A percentile compares a stretch with the other conserved stretches of the same genome.
Conservation (phyloP, 2,329 filamentous ascomycete species). For the Talaromyces marneffei region DNA sequence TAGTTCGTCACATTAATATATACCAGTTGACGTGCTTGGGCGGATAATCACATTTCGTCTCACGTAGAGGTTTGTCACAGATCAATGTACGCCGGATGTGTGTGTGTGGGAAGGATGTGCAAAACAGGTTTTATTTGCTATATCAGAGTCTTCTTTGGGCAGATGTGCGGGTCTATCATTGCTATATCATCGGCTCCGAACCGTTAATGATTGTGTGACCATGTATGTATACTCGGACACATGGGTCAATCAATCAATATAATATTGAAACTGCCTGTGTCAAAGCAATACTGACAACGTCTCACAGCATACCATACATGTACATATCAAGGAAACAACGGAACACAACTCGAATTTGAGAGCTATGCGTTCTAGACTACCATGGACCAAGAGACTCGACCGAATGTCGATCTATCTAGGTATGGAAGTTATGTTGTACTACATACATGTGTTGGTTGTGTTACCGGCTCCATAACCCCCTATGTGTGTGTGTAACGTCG, state of each 20-base stretch:
- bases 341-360: too few relatives aligned
- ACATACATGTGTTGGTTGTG: background rate
- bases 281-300: background rate
- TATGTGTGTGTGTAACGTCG: background rate
- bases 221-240: background rate
- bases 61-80: background rate
- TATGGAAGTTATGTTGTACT: background rate
- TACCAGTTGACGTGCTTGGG: background rate
- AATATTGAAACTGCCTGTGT: background rate
- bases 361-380: background rate
- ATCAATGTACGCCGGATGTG: background rate
- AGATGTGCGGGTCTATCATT: background rate
- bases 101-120: background rate
- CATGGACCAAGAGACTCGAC: background rate
- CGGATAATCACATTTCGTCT: too few relatives aligned
- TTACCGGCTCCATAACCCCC: background rate
- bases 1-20: background rate
- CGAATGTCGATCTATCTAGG: background rate
- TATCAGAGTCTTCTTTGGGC: background rate
- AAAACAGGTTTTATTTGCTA: background rate
- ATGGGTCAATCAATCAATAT: background rate
- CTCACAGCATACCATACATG: background rate
- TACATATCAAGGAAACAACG: background rate
- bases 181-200: background rate
- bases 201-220: background rate